Conservation (phyloP, 2,329 filamentous ascomycete genomes). For the Verticillium zaregamsianum region DNA sequence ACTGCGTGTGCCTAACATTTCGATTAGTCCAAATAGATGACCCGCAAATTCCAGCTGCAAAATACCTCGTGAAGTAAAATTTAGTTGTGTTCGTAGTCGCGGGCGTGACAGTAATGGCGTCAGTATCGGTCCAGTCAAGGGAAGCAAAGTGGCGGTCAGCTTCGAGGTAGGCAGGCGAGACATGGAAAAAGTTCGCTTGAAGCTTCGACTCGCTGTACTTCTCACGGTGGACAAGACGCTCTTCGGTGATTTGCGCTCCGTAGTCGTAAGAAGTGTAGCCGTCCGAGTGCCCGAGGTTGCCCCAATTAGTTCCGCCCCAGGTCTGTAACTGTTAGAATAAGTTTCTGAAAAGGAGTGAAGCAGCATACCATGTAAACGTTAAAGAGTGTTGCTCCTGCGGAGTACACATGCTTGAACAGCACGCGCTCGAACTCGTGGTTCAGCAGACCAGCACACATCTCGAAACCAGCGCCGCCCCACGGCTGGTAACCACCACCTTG, state of each 20-base stretch:
- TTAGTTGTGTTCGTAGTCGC: slow-evolving; percentile 47
- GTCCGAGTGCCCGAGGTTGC: slow-evolving; percentile 63
- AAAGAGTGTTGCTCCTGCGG: slow-evolving; percentile 58
- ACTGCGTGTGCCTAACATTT: slow-evolving; percentile 54
- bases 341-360: no score
- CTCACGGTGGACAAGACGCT: slow-evolving; percentile 59
- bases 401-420: slow-evolving; percentile 69
- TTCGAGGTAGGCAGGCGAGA: slow-evolving; percentile 61
- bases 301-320: slow-evolving; percentile 75
- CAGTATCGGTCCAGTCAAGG: slow-evolving; percentile 26
- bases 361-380: slow-evolving; percentile 64
- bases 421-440: slow-evolving; percentile 67
- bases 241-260: slow-evolving; percentile 53
- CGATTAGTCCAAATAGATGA: background rate
- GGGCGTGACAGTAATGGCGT: slow-evolving; percentile 54
- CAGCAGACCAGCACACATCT: slow-evolving; percentile 58
- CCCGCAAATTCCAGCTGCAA: no score
- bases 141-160: slow-evolving; percentile 36
- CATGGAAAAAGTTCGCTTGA: slow-evolving; percentile 65
- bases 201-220: slow-evolving; percentile 74
- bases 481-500: slow-evolving; percentile 64
- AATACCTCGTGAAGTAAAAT: slow-evolving; percentile 45
- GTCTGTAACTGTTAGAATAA: slow-evolving; percentile 29
- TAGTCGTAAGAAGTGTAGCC: slow-evolving; percentile 51
- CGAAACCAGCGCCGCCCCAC: slow-evolving; percentile 67